Evolutionary conservation across 2,329 filamentous ascomycete genomes (phyloP).

Genomic region (Xylaria sp.): DNA sequence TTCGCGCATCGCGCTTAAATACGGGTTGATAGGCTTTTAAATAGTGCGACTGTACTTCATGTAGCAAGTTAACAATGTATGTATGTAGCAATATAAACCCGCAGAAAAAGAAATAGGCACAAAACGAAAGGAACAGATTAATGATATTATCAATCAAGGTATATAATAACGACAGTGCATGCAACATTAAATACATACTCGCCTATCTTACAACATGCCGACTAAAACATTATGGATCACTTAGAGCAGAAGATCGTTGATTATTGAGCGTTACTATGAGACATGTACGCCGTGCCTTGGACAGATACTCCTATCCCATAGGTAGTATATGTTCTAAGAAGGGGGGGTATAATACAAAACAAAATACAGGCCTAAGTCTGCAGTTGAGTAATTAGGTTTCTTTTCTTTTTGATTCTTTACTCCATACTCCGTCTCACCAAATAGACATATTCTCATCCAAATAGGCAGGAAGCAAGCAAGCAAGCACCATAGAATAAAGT

Average conservation of each 20-base stretch:
- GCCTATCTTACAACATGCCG: background rate
- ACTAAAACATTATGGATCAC: constrained; percentile 4
- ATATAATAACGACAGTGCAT: background rate
- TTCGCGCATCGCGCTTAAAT: background rate
- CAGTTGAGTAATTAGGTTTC: constrained; percentile 11
- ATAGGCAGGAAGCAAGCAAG: constrained; percentile 28
- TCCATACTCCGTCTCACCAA: constrained; percentile 30
- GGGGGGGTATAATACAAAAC: constrained; percentile 37
- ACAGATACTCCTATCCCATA: constrained; percentile 18
- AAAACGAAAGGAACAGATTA: background rate
- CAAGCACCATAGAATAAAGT: constrained; percentile 25
- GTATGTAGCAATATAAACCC: constrained; percentile 16
- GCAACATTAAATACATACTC: background rate
- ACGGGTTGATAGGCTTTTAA: background rate
- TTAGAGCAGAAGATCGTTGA: constrained; percentile 3
- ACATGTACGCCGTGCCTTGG: constrained; percentile 2
- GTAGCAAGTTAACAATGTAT: constrained; percentile 20
- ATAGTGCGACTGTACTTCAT: constrained; percentile 1
- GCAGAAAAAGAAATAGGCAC: constrained; percentile 2
- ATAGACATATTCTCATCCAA: background rate
- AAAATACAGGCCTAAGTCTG: constrained; percentile 24
- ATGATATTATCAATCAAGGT: background rate
- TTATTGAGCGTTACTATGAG: background rate
- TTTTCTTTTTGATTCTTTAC: constrained; percentile 4
- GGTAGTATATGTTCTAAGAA: constrained; percentile 4